Evolutionary conservation across 2,329 filamentous ascomycete genomes (phyloP).

Genomic region (Sarocladium brachiariae): DNA sequence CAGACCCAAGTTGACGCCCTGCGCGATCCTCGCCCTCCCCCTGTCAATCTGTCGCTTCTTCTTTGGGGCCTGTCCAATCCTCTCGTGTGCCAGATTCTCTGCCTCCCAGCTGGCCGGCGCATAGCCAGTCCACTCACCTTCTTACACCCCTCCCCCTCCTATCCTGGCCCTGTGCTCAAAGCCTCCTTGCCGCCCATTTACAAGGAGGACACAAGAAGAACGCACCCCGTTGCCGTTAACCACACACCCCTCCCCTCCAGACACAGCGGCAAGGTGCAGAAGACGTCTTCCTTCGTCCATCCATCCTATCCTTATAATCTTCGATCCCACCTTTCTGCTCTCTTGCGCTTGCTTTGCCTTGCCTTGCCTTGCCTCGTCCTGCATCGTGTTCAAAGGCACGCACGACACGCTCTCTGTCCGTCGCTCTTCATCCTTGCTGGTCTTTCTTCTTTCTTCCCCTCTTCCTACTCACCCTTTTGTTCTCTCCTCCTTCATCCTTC

Average conservation of each 20-base stretch:
- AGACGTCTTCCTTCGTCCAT: constrained; percentile 1
- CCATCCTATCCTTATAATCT: constrained; percentile 8
- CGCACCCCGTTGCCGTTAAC: neutral
- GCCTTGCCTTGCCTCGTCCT: neutral
- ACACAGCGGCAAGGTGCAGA: constrained; percentile 1
- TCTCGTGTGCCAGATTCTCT: neutral
- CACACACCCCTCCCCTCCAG: neutral
- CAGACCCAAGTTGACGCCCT: constrained; percentile 9
- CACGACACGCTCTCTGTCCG: constrained; percentile 3
- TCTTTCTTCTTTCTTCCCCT: neutral
- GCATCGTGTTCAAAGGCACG: constrained; percentile 8
- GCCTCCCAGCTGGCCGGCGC: constrained; percentile 8
- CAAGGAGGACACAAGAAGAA: neutral
- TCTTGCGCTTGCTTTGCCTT: constrained; percentile 4
- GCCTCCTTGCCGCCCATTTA: constrained; percentile 4
- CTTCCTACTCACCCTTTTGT: neutral
- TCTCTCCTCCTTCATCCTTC: neutral
- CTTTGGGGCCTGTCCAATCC: neutral
- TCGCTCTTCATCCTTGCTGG: constrained; percentile 3
- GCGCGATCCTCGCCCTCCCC: neutral
- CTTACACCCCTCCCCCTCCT: neutral
- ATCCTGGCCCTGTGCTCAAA: neutral
- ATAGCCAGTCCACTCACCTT: neutral
- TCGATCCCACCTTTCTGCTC: constrained; percentile 7
- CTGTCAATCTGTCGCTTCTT: constrained; percentile 1